Conservation (phyloP, 129 eudicot species). For the Lonicera japonica region DNA sequence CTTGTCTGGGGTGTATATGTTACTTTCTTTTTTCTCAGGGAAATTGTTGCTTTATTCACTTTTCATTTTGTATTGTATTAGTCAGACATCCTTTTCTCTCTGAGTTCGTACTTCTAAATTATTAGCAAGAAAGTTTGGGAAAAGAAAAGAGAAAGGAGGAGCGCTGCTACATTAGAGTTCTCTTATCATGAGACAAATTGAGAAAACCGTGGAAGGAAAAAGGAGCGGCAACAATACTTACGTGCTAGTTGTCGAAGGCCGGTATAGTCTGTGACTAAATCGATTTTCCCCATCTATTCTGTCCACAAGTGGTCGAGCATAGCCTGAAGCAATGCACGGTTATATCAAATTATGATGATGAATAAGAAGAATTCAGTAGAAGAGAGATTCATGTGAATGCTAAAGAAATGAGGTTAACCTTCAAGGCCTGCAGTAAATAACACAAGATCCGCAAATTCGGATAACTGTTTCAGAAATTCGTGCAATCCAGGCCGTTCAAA, state of each 20-base stretch:
- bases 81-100: too few relatives aligned
- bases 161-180: too few relatives aligned
- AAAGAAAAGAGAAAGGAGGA: too few relatives aligned
- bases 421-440: constrained; percentile 98
- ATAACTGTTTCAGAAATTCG: constrained; percentile 73
- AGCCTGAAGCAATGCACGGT: constrained; percentile 45
- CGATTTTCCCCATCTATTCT: constrained; percentile 70
- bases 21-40: too few relatives aligned
- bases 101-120: too few relatives aligned
- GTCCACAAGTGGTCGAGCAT: constrained; percentile 98
- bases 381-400: constrained; percentile 10
- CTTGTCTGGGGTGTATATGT: too few relatives aligned
- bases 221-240: constrained; percentile 33
- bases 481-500: constrained; percentile 97
- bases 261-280: constrained; percentile 66
- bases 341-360: constrained; percentile 16
- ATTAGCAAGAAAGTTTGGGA: neutral
- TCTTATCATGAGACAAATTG: neutral
- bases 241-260: constrained; percentile 97
- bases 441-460: constrained; percentile 88
- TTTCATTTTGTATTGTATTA: too few relatives aligned
- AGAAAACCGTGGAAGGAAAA: neutral
- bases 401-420: constrained; percentile 42
- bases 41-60: too few relatives aligned
- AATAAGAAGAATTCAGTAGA: constrained; percentile 1